phyloP scores from a whole-genome alignment of 164 flowering plant genomes.

The Vitis rotundifolia region DNA sequence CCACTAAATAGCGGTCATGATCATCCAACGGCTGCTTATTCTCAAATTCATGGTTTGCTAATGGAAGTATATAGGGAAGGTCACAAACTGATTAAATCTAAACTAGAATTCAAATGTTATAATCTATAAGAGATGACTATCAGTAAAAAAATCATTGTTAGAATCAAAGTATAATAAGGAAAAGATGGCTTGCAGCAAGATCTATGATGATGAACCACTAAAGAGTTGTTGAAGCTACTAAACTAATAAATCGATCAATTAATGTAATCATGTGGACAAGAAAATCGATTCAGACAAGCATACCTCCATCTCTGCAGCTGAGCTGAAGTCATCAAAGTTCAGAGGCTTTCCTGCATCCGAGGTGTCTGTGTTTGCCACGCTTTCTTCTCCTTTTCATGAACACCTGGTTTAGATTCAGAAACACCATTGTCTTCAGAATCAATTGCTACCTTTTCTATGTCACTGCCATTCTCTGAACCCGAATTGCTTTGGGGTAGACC shows the following conservation, averaged over 20 bases:
- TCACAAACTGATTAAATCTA: neutral
- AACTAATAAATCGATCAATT: no score
- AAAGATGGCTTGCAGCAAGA: no score
- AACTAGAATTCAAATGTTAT: no score
- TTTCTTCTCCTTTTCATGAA: constrained; percentile 15
- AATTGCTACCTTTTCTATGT: neutral
- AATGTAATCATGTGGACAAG: neutral
- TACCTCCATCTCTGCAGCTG: constrained; percentile 86
- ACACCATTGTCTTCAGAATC: constrained; percentile 13
- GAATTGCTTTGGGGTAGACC: constrained; percentile 4
- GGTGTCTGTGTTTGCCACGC: neutral
- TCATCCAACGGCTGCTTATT: neutral
- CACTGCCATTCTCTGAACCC: constrained; percentile 3
- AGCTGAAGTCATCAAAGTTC: constrained; percentile 51
- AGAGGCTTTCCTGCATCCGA: constrained; percentile 43
- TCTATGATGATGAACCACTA: neutral
- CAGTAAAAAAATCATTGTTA: no score
- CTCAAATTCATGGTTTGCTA: neutral
- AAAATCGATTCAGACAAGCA: neutral
- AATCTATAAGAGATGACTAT: no score
- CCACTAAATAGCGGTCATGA: neutral
- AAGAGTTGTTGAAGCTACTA: neutral
- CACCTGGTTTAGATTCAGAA: constrained; percentile 17
- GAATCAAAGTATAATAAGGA: no score
- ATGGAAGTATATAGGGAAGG: neutral